Base-by-base conservation (phyloP, 2,329 filamentous ascomycete genomes). In the Fusarium tupiense region DNA sequence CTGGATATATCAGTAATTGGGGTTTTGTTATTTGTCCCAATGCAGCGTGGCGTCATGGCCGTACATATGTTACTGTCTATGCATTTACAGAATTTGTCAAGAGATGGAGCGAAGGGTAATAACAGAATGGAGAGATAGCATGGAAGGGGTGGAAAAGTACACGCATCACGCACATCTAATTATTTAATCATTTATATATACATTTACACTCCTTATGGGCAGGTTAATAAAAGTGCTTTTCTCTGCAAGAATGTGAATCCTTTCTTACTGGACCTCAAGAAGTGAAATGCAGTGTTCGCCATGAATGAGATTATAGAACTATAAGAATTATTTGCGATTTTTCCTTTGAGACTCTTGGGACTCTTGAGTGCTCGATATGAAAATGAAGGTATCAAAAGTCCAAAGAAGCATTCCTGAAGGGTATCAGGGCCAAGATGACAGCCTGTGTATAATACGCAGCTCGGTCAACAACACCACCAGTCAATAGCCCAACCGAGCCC, bases 401-500 rank as follows among this genome's bases (percentile, higher is more conserved):
- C 62, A 84, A 63, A 5, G 62, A 75, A 12, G 60, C 38, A 59
- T 85, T 85, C 64, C 77, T 82, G 49, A 84, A 84, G 4, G 84
- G 83, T 58, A 85, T 84, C 64, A 85, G 56, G 6, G 84, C 84
- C 54, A 85, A 49, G 22, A 85, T 78, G 19, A 85, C 82, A 1
- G 84, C 83, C 59, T 84, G 82, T 2, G 77, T 77, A 65, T 85
- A 85, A 56, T 81, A 83, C 5, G 60, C 76, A n/a, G 79, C 76
- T 52, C 83, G 78, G 47, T 81, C 79, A 19, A 85, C 72, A 26
- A 83, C 77, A 46, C 82, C 81, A 1, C 77, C 82, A 6, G 84
- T 85, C 73, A 85, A 70, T 40, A 85, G 71, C 3, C 84, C 84
- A 35, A 84, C 83, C 6, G 81, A 83, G 8, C 84, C 84, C 63